Conservation (phyloP, 495 filamentous ascomycete genomes). For the Penicillium soppii region DNA sequence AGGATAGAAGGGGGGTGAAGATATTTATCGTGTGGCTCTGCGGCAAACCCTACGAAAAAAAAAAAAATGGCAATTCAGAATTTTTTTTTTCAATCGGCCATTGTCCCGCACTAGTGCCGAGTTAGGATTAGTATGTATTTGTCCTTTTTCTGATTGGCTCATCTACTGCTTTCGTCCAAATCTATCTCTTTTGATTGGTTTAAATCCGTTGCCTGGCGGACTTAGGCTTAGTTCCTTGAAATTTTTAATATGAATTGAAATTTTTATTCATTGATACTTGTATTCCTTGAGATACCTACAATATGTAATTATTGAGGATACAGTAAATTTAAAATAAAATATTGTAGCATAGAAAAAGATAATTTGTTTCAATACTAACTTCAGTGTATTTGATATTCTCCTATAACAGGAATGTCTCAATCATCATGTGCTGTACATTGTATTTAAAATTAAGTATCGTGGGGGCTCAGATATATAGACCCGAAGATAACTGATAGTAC, state of each 20-base stretch:
- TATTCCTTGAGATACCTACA: too few relatives aligned
- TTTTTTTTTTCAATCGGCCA: conserved; percentile 35
- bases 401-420: too few relatives aligned
- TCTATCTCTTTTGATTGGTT: conserved; percentile 13
- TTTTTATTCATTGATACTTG: not conserved
- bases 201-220: not conserved
- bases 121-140: not conserved
- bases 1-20: conserved; percentile 35
- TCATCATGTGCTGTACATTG: too few relatives aligned
- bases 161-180: conserved; percentile 9
- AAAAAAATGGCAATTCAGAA: conserved; percentile 14
- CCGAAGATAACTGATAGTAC: too few relatives aligned
- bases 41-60: conserved; percentile 19
- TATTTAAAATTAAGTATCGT: too few relatives aligned
- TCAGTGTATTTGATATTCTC: too few relatives aligned
- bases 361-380: too few relatives aligned
- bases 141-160: conserved; percentile 11
- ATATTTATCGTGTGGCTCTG: conserved; percentile 50
- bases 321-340: too few relatives aligned
- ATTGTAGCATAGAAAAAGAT: too few relatives aligned
- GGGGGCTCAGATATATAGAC: too few relatives aligned
- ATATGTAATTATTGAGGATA: too few relatives aligned
- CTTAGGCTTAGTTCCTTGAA: not conserved
- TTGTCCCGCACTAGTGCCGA: conserved; percentile 12
- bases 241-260: not conserved